Base-by-base conservation (phyloP, 805 yeast species). In the Helenozyma baotianmanensis region DNA sequence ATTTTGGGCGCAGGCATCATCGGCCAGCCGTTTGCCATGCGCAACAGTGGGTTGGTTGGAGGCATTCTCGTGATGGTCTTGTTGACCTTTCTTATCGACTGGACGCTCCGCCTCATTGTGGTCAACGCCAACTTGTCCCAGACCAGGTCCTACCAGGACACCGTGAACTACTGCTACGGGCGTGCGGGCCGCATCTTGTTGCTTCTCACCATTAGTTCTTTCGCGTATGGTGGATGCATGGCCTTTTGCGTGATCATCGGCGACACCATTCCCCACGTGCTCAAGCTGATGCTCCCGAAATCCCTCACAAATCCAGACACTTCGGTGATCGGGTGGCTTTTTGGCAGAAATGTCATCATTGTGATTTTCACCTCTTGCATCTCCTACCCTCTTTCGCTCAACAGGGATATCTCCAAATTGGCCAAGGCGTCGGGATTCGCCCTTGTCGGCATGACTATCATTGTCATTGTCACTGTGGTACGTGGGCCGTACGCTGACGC, bases 191-290 rank as follows among this genome's bases (percentile, higher is more conserved):
- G 79, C 38, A 53, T 80, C 3, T 47, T 79, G 6, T 77, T 89
- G 19, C 66, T 89, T 16, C 47, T 82, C 3, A 76, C 95, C 0
- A 95, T 89, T 53, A 88, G 92, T 2, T 64, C 85, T 4, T 89
- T 89, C 67, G 97, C 97, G 1, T 80, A 86, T 50, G 97, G 97
- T 16, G 97, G 97, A 0, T 78, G 87, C 39, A 79, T 87, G 69
- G 97, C 96, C 2, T 90, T 87, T 58, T 84, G 95, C 40, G 89
- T 89, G 32, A 90, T 89, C 44, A 87, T 89, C 21, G 97, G 97
- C 14, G 97, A 89, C 51, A 84, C 96, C 0, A 79, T 90, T 22
- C 97, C 97, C 0, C 96, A 87, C 55, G 96, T 89, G 4, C 55
- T 90, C 29, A 64, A 77, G 35, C 75, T 87, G 3, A 53, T 86